Conservation (phyloP, 257 asterid species). For the Fraxinus quadrangulata region DNA sequence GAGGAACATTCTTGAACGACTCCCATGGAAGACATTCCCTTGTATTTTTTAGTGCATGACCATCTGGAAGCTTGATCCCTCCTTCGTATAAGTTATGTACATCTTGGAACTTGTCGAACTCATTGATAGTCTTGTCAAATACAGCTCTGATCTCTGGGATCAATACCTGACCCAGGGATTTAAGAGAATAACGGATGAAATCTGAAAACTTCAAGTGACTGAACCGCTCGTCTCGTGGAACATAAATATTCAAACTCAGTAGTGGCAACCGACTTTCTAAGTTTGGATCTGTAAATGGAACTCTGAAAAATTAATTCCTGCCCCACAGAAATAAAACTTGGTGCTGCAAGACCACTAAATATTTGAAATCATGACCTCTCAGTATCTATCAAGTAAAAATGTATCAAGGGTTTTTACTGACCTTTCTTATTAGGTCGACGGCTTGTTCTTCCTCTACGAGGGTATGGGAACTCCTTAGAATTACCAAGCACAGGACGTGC, state of each 20-base stretch:
- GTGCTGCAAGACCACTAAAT: neutral
- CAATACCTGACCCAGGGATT: constrained; percentile 52
- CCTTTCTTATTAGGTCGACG: neutral
- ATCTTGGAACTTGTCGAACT: constrained; percentile 57
- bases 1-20: constrained; percentile 48
- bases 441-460: constrained; percentile 1
- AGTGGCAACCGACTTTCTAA: constrained; percentile 55
- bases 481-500: neutral
- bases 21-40: constrained; percentile 46
- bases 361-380: neutral
- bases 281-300: constrained; percentile 41
- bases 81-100: constrained; percentile 44
- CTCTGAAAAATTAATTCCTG: neutral
- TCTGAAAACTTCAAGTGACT: constrained; percentile 63
- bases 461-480: neutral
- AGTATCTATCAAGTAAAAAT: neutral
- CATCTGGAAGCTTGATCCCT: constrained; percentile 46
- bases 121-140: constrained; percentile 44
- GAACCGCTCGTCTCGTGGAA: constrained; percentile 70
- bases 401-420: neutral
- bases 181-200: constrained; percentile 52
- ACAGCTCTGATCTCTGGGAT: constrained; percentile 55
- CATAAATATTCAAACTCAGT: constrained; percentile 53
- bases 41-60: constrained; percentile 27
- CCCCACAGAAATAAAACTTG: neutral